phyloP scores from a whole-genome alignment of 225 moss, liverwort and hornwort species.

The Pseudoscleropodium purum region DNA sequence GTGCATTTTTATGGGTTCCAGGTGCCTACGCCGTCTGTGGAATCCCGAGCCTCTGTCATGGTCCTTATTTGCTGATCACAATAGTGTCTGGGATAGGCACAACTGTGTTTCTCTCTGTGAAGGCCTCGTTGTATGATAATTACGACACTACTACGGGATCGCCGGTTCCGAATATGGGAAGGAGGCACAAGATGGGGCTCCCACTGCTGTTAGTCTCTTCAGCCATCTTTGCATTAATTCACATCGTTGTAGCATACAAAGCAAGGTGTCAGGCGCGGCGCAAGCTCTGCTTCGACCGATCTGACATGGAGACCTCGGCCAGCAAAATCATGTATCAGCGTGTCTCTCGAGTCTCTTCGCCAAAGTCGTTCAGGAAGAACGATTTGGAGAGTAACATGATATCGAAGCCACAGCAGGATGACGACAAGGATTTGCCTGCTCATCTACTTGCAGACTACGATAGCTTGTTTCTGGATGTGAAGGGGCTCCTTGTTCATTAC shows the following conservation, averaged over 20 bases:
- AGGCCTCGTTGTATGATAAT: constrained; percentile 13
- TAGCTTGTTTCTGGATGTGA: constrained; percentile 34
- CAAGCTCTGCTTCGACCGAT: constrained; percentile 27
- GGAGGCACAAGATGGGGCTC: constrained; percentile 5
- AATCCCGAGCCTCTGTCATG: constrained; percentile 39
- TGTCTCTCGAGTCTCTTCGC: constrained; percentile 13
- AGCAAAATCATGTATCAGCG: constrained; percentile 25
- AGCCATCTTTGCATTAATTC: constrained; percentile 28
- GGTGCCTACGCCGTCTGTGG: constrained; percentile 34
- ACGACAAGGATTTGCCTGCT: constrained; percentile 38
- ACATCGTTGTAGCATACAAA: constrained; percentile 29
- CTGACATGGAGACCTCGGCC: background rate
- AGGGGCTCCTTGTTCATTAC: constrained; percentile 36
- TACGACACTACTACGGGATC: constrained; percentile 1
- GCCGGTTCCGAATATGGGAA: constrained; percentile 1
- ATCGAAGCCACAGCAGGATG: constrained; percentile 21
- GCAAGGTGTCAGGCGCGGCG: constrained; percentile 37
- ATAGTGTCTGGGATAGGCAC: constrained; percentile 20
- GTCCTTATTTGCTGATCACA: constrained; percentile 27
- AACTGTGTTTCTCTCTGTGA: constrained; percentile 29
- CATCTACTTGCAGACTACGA: constrained; percentile 40
- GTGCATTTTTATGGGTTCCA: background rate
- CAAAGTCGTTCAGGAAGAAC: constrained; percentile 17
- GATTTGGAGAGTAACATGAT: constrained; percentile 21
- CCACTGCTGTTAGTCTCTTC: constrained; percentile 26